These are phyloP conservation scores for Macadamia integrifolia DNA, from an alignment of 164 flowering plant species.

Conservation along the genomic window DNA sequence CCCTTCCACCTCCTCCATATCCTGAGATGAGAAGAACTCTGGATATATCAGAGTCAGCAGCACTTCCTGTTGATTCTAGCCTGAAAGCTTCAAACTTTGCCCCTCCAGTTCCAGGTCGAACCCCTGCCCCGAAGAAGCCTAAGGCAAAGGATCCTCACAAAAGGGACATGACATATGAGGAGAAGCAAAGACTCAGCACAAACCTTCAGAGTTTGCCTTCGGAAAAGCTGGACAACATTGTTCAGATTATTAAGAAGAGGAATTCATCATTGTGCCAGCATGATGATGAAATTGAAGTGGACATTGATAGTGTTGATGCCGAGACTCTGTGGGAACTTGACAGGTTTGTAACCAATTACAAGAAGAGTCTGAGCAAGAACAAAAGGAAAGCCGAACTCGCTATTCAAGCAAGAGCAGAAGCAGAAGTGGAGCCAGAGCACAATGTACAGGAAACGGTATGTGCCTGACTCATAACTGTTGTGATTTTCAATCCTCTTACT, in stretches of 20 bases:
- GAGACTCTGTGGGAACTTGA: conserved; percentile 94
- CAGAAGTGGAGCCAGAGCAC: too few species aligned
- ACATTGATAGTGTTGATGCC: conserved; percentile 72
- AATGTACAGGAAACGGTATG: conserved; percentile 20
- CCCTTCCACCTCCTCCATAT: conserved; percentile 8
- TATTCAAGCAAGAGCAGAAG: conserved; percentile 29
- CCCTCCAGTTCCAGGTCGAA: conserved; percentile 29
- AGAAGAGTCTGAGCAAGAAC: conserved; percentile 57
- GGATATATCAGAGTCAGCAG: conserved; percentile 41
- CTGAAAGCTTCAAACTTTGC: conserved; percentile 17
- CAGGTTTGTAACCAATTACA: conserved; percentile 63
- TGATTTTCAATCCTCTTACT: neutral
- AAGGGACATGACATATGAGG: conserved; percentile 78
- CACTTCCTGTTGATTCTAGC: conserved; percentile 25
- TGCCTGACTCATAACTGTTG: neutral
- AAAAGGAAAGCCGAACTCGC: conserved; percentile 53
- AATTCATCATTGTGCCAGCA: conserved; percentile 56
- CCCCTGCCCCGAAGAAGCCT: conserved; percentile 52
- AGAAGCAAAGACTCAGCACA: conserved; percentile 74
- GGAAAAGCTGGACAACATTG: conserved; percentile 69
- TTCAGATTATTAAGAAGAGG: conserved; percentile 77
- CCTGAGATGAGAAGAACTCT: conserved; percentile 25
- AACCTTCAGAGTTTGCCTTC: conserved; percentile 65
- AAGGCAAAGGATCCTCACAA: conserved; percentile 50
- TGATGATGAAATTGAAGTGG: conserved; percentile 89